phyloP scores from a whole-genome alignment of 2,329 filamentous ascomycete genomes.

The Xylaria multiplex region DNA sequence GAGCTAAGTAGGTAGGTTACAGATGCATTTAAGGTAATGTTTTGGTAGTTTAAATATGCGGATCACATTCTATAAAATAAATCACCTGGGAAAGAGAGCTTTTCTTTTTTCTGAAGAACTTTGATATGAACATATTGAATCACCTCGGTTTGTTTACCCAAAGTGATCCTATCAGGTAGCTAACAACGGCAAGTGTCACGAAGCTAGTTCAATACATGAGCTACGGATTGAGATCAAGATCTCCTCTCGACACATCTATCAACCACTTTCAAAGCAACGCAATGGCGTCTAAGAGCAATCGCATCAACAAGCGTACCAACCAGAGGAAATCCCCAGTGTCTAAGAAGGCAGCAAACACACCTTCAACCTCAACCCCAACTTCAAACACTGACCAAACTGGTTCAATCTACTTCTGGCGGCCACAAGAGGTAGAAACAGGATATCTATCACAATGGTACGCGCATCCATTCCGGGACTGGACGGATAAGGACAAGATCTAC shows the following conservation, averaged over 20 bases:
- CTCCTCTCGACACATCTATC: background rate
- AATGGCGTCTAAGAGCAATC: conserved; percentile 29
- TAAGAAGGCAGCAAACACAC: background rate
- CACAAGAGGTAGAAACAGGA: conserved; percentile 26
- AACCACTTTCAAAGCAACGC: background rate
- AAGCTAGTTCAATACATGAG: too few species aligned
- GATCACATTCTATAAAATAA: background rate
- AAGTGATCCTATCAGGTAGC: background rate
- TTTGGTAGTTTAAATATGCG: background rate
- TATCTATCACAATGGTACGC: conserved; percentile 40
- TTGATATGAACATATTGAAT: background rate
- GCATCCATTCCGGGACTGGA: conserved; percentile 36
- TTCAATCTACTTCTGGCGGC: conserved; percentile 39
- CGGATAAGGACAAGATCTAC: conserved; percentile 49
- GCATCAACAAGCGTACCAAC: background rate
- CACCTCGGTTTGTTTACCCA: background rate
- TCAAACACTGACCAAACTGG: background rate
- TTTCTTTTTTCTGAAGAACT: background rate
- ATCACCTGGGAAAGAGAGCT: too few species aligned
- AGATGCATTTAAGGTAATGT: background rate
- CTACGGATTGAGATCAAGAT: too few species aligned
- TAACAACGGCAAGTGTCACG: background rate
- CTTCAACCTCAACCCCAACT: background rate
- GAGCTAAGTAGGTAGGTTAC: background rate
- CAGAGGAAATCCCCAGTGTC: background rate